These are phyloP conservation scores for Auricularia sp. DNA, from an alignment of 768 basidiomycete genomes.

Conservation along the genomic window DNA sequence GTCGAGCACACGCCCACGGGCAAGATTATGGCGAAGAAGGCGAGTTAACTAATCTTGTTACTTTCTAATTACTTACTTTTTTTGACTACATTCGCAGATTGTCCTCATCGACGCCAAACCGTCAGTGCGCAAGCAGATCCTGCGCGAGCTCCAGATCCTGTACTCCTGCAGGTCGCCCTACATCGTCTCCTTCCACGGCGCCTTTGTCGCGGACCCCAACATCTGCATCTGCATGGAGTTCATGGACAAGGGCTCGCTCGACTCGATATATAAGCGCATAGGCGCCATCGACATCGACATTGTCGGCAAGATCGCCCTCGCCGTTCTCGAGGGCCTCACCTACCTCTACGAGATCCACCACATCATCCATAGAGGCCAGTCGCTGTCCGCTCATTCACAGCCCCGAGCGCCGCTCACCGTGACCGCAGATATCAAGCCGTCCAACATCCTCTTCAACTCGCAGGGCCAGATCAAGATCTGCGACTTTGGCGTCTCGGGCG, in stretches of 20 bases:
- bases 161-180: conserved; percentile 89
- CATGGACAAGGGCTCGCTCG: conserved; percentile 89
- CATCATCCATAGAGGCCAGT: conserved; percentile 94
- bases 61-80: background rate
- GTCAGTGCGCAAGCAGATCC: conserved; percentile 90
- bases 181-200: conserved; percentile 96
- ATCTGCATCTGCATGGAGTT: conserved; percentile 99
- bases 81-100: conserved; percentile 42
- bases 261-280: conserved; percentile 92
- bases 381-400: background rate
- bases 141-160: conserved; percentile 98
- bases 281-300: conserved; percentile 89
- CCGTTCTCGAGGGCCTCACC: conserved; percentile 88
- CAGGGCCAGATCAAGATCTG: conserved; percentile 96
- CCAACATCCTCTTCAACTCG: conserved; percentile 93
- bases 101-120: conserved; percentile 96
- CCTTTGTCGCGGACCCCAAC: conserved; percentile 92
- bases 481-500: conserved; percentile 97
- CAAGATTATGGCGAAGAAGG: conserved; percentile 98
- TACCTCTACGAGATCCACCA: conserved; percentile 96
- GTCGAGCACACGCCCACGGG: conserved; percentile 87
- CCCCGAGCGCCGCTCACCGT: background rate
- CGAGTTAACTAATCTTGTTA: conserved; percentile 14
- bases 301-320: conserved; percentile 87
- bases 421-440: conserved; percentile 88